Evolutionary conservation across 192 early-diverging fungal species (phyloP).

Genomic region (Martensiomyces pterosporus): DNA sequence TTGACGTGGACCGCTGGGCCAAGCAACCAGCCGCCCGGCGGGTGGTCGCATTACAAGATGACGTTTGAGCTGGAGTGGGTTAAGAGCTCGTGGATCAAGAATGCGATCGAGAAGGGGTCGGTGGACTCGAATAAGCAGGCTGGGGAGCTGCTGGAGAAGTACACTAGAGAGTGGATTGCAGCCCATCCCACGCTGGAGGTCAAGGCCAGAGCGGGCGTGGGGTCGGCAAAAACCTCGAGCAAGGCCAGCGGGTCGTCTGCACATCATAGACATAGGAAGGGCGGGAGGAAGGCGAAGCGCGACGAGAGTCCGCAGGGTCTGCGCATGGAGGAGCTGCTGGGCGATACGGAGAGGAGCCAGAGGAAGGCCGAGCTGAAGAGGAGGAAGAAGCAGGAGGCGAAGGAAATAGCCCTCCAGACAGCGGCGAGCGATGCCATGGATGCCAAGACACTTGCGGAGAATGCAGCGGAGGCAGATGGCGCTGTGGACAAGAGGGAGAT

Average conservation of each 20-base stretch:
- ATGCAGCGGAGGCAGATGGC: slow-evolving; percentile 1
- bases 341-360: slow-evolving; percentile 1
- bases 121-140: slow-evolving; percentile 50
- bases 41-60: slow-evolving; percentile 42
- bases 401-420: neutral
- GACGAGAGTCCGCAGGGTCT: slow-evolving; percentile 37
- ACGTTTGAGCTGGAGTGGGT: slow-evolving; percentile 52
- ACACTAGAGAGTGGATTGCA: slow-evolving; percentile 42
- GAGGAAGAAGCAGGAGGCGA: neutral
- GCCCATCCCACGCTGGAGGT: slow-evolving; percentile 38
- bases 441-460: neutral
- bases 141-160: slow-evolving; percentile 37
- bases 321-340: slow-evolving; percentile 47
- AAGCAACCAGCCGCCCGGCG: slow-evolving; percentile 29
- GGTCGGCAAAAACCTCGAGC: neutral
- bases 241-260: too few relatives aligned
- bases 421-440: neutral
- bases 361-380: neutral
- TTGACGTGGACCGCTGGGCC: slow-evolving; percentile 41
- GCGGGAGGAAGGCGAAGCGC: slow-evolving; percentile 9
- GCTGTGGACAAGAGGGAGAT: slow-evolving; percentile 4
- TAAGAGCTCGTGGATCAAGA: slow-evolving; percentile 51
- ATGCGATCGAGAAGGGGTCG: slow-evolving; percentile 48
- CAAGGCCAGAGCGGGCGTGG: slow-evolving; percentile 14
- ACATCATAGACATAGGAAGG: slow-evolving; percentile 10